These are phyloP conservation scores for Immersiporthe knoxdaviesiana DNA, from an alignment of 2,329 filamentous ascomycete genomes.

Conservation along the genomic window DNA sequence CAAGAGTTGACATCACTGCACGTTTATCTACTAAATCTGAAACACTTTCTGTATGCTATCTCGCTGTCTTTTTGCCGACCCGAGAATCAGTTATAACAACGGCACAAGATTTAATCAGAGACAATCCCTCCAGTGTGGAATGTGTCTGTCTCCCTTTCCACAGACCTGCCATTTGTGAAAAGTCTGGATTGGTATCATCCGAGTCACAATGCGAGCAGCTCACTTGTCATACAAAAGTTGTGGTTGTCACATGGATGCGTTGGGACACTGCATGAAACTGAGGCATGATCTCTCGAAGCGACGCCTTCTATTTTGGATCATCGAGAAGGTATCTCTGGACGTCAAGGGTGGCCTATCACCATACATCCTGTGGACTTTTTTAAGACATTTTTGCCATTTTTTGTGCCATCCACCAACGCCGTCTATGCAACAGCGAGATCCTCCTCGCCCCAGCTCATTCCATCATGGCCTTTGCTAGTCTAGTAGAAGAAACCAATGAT, in stretches of 20 bases:
- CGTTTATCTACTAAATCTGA: neutral
- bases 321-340: constrained; percentile 20
- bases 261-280: neutral
- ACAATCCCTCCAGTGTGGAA: neutral
- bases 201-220: neutral
- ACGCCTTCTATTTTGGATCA: constrained; percentile 23
- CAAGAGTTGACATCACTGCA: neutral
- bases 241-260: neutral
- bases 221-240: neutral
- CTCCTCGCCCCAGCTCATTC: constrained; percentile 15
- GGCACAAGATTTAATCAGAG: neutral
- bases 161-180: neutral
- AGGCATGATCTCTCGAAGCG: constrained; percentile 5
- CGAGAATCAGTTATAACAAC: neutral
- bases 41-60: neutral
- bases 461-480: constrained; percentile 32
- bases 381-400: constrained; percentile 19
- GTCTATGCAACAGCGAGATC: constrained; percentile 32
- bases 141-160: neutral
- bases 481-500: constrained; percentile 99
- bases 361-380: constrained; percentile 13
- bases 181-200: neutral
- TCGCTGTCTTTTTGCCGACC: neutral
- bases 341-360: constrained; percentile 17
- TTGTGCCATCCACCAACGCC: constrained; percentile 33